phyloP scores from a whole-genome alignment of 306 rosid species.

The Comarum palustre region DNA sequence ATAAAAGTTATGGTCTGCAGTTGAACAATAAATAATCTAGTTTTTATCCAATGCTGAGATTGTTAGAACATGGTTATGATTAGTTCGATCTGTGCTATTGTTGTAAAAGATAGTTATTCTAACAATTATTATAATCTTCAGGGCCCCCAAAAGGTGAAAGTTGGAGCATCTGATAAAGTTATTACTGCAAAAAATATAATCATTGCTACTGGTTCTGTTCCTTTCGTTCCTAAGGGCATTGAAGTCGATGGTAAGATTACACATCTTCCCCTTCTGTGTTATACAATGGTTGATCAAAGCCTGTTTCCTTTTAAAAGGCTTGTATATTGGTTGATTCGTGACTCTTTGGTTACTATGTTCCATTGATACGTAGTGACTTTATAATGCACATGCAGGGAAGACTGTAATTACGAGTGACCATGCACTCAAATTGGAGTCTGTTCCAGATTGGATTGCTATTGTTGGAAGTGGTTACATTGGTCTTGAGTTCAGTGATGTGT shows the following conservation, averaged over 20 bases:
- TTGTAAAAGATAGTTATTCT: conserved; percentile 4
- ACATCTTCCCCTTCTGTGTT: neutral
- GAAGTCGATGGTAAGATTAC: conserved; percentile 79
- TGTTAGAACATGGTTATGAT: neutral
- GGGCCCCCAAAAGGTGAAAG: conserved; percentile 89
- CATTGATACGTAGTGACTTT: conserved; percentile 14
- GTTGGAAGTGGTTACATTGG: conserved; percentile 99
- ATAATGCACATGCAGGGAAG: conserved; percentile 60
- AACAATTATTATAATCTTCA: conserved; percentile 30
- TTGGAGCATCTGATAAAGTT: conserved; percentile 75
- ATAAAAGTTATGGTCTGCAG: conserved; percentile 9
- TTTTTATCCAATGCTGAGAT: neutral
- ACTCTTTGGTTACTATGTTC: conserved; percentile 5
- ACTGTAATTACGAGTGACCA: conserved; percentile 98
- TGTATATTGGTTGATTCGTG: neutral
- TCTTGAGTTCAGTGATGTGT: conserved; percentile 97
- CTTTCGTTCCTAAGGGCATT: conserved; percentile 95
- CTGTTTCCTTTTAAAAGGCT: neutral
- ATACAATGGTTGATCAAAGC: neutral
- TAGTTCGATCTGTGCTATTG: neutral
- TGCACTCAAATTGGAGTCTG: conserved; percentile 91
- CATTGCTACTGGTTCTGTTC: conserved; percentile 96
- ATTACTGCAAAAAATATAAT: conserved; percentile 86
- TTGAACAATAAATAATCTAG: neutral
- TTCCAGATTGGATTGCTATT: conserved; percentile 97